Conservation (phyloP, 2,329 filamentous ascomycete species). For the Domatiomyces catenatus region DNA sequence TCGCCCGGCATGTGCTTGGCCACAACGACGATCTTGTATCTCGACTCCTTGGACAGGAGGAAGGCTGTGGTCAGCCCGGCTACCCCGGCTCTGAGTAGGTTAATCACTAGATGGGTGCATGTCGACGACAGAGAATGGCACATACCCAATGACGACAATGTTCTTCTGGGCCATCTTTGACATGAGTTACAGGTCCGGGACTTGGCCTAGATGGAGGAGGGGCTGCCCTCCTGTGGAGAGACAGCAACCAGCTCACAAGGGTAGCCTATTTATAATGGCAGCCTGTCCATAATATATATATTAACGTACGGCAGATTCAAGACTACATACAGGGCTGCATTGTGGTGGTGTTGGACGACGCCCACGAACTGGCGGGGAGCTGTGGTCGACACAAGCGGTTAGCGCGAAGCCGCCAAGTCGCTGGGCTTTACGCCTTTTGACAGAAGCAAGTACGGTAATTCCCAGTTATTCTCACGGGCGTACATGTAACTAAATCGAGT, state of each 20-base stretch:
- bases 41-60: constrained; percentile 35
- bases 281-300: too few relatives aligned
- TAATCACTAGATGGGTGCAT: background rate
- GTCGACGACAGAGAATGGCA: constrained; percentile 2
- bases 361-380: background rate
- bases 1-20: constrained; percentile 77
- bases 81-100: constrained; percentile 37
- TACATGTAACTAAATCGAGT: too few relatives aligned
- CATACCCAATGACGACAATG: constrained; percentile 26
- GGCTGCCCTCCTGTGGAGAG: too few relatives aligned
- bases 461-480: too few relatives aligned
- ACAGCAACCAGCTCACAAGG: too few relatives aligned
- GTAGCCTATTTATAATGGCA: too few relatives aligned
- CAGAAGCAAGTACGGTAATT: too few relatives aligned
- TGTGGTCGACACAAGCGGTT: background rate
- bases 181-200: background rate
- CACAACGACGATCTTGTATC: constrained; percentile 47
- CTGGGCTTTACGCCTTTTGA: too few relatives aligned
- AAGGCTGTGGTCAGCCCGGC: constrained; percentile 45
- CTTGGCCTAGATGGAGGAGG: too few relatives aligned
- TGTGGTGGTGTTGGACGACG: too few relatives aligned
- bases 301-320: too few relatives aligned
- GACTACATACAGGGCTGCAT: too few relatives aligned
- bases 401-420: background rate
- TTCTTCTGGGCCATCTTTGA: constrained; percentile 16